Percentiles rank a stretch among this genome's conserved stretches.
These are phyloP conservation scores for Trypanosoma rangeli DNA, from an alignment of 208 protist genomes.

Conservation along the genomic window DNA sequence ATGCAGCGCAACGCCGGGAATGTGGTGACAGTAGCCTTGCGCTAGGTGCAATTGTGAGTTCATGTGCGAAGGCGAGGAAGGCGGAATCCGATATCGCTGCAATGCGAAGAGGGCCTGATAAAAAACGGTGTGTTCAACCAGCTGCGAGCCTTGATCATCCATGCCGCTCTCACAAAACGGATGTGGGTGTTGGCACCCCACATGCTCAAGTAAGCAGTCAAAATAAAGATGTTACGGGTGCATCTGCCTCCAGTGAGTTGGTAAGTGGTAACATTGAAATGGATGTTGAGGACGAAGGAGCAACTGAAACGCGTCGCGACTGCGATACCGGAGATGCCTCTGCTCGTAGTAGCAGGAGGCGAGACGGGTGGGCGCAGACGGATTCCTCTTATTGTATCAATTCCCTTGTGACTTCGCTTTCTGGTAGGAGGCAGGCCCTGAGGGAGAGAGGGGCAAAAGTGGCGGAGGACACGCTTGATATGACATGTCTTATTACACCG, in stretches of 20 bases:
- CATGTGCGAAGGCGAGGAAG: not conserved
- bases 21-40: not conserved
- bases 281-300: not conserved
- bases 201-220: not conserved
- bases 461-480: not conserved
- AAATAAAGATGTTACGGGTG: not conserved
- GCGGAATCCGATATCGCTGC: not conserved
- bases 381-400: not conserved
- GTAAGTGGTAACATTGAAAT: not conserved
- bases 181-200: not conserved
- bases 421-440: not conserved
- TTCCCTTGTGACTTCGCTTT: not conserved
- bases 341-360: not conserved
- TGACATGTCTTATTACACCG: not conserved
- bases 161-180: not conserved
- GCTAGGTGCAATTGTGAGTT: not conserved
- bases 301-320: not conserved
- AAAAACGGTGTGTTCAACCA: not conserved
- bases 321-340: not conserved
- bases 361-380: constrained; percentile 1
- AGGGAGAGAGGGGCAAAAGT: not conserved
- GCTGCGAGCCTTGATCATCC: not conserved
- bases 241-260: not conserved
- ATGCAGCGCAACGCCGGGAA: not conserved
- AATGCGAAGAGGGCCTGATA: not conserved